These are phyloP conservation scores for Onygena corvina DNA, from an alignment of 2,329 filamentous ascomycete species.

Conservation along the genomic window DNA sequence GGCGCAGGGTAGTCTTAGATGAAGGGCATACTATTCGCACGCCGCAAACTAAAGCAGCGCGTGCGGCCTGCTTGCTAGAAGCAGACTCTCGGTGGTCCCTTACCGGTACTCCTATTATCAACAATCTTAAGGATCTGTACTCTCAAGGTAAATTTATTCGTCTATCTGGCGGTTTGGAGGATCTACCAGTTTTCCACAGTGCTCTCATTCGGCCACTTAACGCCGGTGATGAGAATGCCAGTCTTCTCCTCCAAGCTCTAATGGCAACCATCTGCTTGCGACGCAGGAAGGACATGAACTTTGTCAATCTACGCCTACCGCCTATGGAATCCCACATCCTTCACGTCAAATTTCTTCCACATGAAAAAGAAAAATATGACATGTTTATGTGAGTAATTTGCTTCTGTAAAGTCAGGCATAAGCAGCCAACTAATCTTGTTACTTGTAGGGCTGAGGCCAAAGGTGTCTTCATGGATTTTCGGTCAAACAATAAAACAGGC, in stretches of 20 bases:
- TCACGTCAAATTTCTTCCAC: slow-evolving; percentile 56
- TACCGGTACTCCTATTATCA: slow-evolving; percentile 73
- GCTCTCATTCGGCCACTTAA: slow-evolving; percentile 58
- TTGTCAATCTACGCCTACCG: slow-evolving; percentile 69
- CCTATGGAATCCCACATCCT: slow-evolving; percentile 67
- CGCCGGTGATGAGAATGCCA: slow-evolving; percentile 45
- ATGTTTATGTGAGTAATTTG: slow-evolving; percentile 47
- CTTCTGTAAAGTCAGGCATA: slow-evolving; percentile 14
- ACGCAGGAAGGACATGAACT: slow-evolving; percentile 76
- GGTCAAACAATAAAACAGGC: slow-evolving; percentile 34
- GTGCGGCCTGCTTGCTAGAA: slow-evolving; percentile 54
- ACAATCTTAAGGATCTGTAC: slow-evolving; percentile 68
- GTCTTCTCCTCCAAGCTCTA: slow-evolving; percentile 57
- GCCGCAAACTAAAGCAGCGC: slow-evolving; percentile 56
- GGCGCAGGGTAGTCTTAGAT: slow-evolving; percentile 69
- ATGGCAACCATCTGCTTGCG: slow-evolving; percentile 73
- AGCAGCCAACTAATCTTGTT: slow-evolving; percentile 2
- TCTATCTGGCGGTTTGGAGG: slow-evolving; percentile 63
- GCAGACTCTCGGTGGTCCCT: slow-evolving; percentile 67
- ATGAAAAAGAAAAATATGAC: slow-evolving; percentile 68
- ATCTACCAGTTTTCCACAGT: slow-evolving; percentile 60
- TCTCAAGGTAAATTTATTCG: slow-evolving; percentile 66
- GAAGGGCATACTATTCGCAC: slow-evolving; percentile 78
- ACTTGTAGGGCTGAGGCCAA: slow-evolving; percentile 54
- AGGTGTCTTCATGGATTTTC: slow-evolving; percentile 53